Evolutionary conservation across 345 rosid genomes (phyloP).

Genomic region (Citrus hindsii): DNA sequence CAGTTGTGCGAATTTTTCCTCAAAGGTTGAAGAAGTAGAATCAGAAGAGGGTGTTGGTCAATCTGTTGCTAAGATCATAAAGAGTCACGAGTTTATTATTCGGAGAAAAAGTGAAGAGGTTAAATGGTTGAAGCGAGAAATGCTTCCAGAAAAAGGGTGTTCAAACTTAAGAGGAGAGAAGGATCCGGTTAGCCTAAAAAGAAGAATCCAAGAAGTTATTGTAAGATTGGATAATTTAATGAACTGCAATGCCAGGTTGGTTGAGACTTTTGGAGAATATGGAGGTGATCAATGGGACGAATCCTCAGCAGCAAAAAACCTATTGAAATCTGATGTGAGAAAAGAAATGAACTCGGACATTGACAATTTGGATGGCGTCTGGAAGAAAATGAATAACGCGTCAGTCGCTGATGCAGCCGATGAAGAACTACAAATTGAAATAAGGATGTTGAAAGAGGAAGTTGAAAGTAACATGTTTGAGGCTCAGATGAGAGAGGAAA

Average conservation of each 20-base stretch:
- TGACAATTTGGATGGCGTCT: constrained; percentile 37
- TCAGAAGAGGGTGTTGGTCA: constrained; percentile 26
- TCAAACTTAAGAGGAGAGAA: constrained; percentile 23
- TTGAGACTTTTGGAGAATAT: constrained; percentile 13
- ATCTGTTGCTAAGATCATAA: constrained; percentile 51
- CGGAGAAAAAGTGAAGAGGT: constrained; percentile 46
- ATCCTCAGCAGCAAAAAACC: background rate
- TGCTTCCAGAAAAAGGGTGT: constrained; percentile 15
- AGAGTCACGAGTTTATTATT: constrained; percentile 60
- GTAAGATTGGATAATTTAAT: constrained; percentile 36
- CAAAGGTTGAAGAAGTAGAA: constrained; percentile 5
- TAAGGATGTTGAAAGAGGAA: no score
- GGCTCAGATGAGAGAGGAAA: no score
- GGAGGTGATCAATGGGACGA: constrained; percentile 5
- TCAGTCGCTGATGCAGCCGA: constrained; percentile 14
- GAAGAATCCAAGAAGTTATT: constrained; percentile 39
- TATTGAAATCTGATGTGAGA: background rate
- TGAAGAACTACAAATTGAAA: no score
- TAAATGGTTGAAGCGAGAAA: constrained; percentile 18
- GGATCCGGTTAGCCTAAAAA: constrained; percentile 23
- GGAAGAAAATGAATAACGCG: constrained; percentile 33
- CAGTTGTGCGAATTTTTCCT: background rate
- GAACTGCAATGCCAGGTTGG: constrained; percentile 25
- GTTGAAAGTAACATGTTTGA: no score
- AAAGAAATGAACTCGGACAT: constrained; percentile 1